phyloP scores from a whole-genome alignment of 768 basidiomycete genomes.

The Hypsizygus marmoreus region DNA sequence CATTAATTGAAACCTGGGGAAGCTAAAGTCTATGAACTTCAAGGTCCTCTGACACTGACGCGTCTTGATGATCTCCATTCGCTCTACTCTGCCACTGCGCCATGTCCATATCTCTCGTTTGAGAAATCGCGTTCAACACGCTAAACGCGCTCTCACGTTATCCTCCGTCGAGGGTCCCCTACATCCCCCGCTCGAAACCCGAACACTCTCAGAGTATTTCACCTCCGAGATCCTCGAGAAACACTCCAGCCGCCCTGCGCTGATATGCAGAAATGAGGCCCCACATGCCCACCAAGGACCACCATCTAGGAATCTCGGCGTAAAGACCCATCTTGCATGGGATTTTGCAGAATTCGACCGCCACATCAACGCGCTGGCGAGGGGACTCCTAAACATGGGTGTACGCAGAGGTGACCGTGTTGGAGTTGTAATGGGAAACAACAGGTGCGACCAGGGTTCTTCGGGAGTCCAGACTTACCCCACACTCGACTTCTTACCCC shows the following conservation, averaged over 20 bases:
- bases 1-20: too few species aligned
- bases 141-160: conserved; percentile 34
- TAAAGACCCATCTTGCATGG: conserved; percentile 65
- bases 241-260: conserved; percentile 54
- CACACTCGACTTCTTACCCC: too few species aligned
- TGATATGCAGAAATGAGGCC: conserved; percentile 64
- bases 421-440: conserved; percentile 84
- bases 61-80: not conserved
- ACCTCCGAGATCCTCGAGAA: conserved; percentile 51
- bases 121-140: not conserved
- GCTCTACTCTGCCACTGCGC: not conserved
- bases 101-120: not conserved
- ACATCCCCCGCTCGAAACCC: conserved; percentile 53
- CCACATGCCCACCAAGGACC: conserved; percentile 66
- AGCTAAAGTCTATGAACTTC: too few species aligned
- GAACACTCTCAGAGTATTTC: conserved; percentile 68
- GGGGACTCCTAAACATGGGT: conserved; percentile 69
- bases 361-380: conserved; percentile 66
- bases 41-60: too few species aligned
- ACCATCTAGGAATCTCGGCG: conserved; percentile 47
- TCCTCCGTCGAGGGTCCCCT: conserved; percentile 61
- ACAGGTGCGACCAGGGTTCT: conserved; percentile 66
- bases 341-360: conserved; percentile 68
- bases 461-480: too few species aligned
- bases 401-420: conserved; percentile 77